Percentiles rank a stretch among this genome's conserved stretches.
Evolutionary conservation across 306 rosid species (phyloP).

Genomic region (Dryas drummondii): DNA sequence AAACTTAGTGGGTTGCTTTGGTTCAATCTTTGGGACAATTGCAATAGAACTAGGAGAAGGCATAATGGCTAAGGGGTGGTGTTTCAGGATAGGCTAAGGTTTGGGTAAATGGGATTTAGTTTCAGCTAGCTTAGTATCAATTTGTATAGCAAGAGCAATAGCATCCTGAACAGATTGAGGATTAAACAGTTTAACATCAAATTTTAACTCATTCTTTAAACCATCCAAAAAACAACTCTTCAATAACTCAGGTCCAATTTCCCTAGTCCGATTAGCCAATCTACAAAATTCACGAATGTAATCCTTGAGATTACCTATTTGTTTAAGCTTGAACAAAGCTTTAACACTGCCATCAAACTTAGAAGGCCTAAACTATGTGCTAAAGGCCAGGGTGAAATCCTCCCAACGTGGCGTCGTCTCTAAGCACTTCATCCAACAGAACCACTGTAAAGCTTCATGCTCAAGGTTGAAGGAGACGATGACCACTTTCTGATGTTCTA

Average conservation of each 20-base stretch:
- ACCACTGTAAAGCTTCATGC: neutral
- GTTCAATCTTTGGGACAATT: too few relatives aligned
- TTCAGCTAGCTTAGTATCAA: neutral
- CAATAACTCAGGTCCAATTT: neutral
- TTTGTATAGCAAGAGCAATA: neutral
- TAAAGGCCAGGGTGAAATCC: neutral
- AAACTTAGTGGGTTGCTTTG: too few relatives aligned
- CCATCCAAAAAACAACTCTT: neutral
- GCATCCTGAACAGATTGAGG: neutral
- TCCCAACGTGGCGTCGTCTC: neutral
- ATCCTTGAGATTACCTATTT: neutral
- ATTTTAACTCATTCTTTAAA: too few relatives aligned
- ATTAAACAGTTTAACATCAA: neutral
- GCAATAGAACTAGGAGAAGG: too few relatives aligned
- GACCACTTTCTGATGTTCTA: neutral
- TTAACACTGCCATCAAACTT: too few relatives aligned
- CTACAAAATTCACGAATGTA: too few relatives aligned
- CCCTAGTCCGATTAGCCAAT: neutral
- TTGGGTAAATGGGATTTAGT: too few relatives aligned
- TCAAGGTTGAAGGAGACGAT: neutral
- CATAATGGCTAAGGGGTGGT: too few relatives aligned
- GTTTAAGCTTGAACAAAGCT: neutral
- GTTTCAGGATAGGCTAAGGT: too few relatives aligned
- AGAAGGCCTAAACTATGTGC: neutral
- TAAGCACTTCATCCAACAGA: neutral